Conservation (phyloP, 208 protist species). For the Acanthamoeba rhysodes region DNA sequence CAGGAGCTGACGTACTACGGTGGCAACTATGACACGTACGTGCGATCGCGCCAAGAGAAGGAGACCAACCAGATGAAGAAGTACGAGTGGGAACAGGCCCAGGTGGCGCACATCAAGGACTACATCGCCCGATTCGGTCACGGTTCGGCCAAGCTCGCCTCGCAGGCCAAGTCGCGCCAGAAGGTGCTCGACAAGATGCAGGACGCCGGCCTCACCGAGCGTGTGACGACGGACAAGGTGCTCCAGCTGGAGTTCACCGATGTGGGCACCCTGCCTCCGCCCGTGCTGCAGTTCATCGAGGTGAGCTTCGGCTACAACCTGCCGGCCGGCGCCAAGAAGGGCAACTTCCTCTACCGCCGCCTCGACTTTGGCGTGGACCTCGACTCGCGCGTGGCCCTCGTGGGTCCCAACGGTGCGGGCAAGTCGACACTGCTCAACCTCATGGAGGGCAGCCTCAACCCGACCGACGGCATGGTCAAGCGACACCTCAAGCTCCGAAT, state of each 20-base stretch:
- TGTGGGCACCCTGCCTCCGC: conserved; percentile 90
- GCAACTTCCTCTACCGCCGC: conserved; percentile 85
- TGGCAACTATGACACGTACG: conserved; percentile 98
- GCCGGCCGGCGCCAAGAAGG: conserved; percentile 76
- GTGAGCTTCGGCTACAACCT: conserved; percentile 81
- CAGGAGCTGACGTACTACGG: conserved; percentile 93
- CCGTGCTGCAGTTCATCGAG: conserved; percentile 95
- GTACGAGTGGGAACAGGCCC: conserved; percentile 97
- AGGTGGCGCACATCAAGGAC: conserved; percentile 98
- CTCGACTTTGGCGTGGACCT: conserved; percentile 89
- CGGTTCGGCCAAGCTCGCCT: conserved; percentile 96
- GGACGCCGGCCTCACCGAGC: conserved; percentile 95
- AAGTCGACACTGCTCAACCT: conserved; percentile 91
- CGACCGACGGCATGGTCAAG: conserved; percentile 85
- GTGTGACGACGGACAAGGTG: conserved; percentile 90
- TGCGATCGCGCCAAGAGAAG: conserved; percentile 94
- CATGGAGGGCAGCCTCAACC: conserved; percentile 82
- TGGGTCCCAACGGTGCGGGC: conserved; percentile 91
- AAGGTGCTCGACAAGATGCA: conserved; percentile 86
- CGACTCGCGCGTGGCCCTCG: conserved; percentile 87
- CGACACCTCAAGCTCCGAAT: conserved; percentile 87
- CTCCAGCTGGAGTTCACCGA: conserved; percentile 84
- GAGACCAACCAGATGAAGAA: conserved; percentile 97
- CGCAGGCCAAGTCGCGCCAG: conserved; percentile 96
- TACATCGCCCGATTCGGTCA: conserved; percentile 97